Evolutionary conservation across 768 basidiomycete genomes (phyloP).

Genomic region (Lentinula aciculospora): DNA sequence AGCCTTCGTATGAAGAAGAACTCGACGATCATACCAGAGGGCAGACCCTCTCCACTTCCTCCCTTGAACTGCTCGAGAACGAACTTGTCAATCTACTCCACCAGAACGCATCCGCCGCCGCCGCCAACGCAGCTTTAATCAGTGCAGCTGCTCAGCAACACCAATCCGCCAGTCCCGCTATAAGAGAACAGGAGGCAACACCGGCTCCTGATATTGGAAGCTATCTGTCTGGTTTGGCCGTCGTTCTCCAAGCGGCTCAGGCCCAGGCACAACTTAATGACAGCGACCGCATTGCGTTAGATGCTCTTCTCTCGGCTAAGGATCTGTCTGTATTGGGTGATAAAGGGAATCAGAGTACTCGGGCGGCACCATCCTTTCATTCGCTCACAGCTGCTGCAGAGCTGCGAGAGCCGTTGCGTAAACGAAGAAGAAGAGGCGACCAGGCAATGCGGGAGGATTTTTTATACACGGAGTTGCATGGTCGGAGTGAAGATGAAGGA

Average conservation of each 20-base stretch:
- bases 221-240: slow-evolving; percentile 63
- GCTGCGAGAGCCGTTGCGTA: slow-evolving; percentile 23
- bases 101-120: slow-evolving; percentile 68
- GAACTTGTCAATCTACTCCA: slow-evolving; percentile 72
- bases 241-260: slow-evolving; percentile 74
- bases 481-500: slow-evolving; percentile 15
- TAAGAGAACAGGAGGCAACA: slow-evolving; percentile 8
- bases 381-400: slow-evolving; percentile 60
- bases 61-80: slow-evolving; percentile 71
- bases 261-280: slow-evolving; percentile 33
- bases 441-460: slow-evolving; percentile 23
- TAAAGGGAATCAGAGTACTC: slow-evolving; percentile 50
- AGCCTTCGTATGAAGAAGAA: slow-evolving; percentile 24
- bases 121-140: slow-evolving; percentile 46
- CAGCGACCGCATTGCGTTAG: slow-evolving; percentile 29
- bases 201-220: slow-evolving; percentile 38
- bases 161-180: slow-evolving; percentile 31
- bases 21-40: slow-evolving; percentile 25
- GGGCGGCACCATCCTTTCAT: slow-evolving; percentile 74
- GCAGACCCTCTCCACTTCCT: slow-evolving; percentile 35
- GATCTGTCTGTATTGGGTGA: slow-evolving; percentile 37
- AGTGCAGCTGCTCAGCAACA: slow-evolving; percentile 67
- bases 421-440: slow-evolving; percentile 28
- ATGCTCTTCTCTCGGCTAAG: slow-evolving; percentile 32
- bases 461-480: background rate